A percentile compares a stretch with the other conserved stretches of the same genome.
phyloP scores from a whole-genome alignment of 805 yeast species.

The Zygoascus tannicola region DNA sequence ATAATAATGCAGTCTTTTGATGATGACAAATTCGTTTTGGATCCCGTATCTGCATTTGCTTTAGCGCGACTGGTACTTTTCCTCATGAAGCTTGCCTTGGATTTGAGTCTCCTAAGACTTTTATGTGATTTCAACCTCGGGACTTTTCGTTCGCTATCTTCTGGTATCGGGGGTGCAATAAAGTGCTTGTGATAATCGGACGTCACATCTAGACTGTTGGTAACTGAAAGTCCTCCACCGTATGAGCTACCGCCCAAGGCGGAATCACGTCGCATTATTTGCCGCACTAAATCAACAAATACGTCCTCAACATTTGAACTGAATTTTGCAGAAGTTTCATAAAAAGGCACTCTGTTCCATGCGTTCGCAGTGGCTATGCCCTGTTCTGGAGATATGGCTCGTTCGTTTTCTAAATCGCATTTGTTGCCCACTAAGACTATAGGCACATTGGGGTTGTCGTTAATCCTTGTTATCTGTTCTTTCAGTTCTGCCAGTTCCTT shows the following conservation, averaged over 20 bases:
- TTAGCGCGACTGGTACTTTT: not conserved
- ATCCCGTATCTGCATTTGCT: not conserved
- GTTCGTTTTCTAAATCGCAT: constrained; percentile 68
- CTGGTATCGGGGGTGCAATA: not conserved
- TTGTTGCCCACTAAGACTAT: constrained; percentile 89
- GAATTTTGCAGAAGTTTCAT: constrained; percentile 88
- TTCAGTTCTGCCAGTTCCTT: constrained; percentile 69
- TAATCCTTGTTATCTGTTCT: constrained; percentile 76
- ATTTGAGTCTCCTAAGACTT: not conserved
- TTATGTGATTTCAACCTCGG: not conserved
- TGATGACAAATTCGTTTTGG: not conserved
- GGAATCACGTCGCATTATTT: constrained; percentile 68
- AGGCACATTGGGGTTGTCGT: constrained; percentile 66
- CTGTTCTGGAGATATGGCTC: constrained; percentile 69
- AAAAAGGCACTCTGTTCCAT: constrained; percentile 87
- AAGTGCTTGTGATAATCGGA: not conserved
- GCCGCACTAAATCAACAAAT: constrained; percentile 79
- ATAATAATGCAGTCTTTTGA: constrained; percentile 19
- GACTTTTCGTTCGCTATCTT: not conserved
- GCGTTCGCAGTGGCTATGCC: constrained; percentile 75
- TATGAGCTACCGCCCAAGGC: constrained; percentile 11
- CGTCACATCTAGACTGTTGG: constrained; percentile 5
- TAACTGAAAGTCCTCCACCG: constrained; percentile 3
- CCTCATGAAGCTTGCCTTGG: not conserved
- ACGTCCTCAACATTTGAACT: constrained; percentile 86